Base-by-base conservation (phyloP, 345 rosid genomes). In the Raphanus sativus region DNA sequence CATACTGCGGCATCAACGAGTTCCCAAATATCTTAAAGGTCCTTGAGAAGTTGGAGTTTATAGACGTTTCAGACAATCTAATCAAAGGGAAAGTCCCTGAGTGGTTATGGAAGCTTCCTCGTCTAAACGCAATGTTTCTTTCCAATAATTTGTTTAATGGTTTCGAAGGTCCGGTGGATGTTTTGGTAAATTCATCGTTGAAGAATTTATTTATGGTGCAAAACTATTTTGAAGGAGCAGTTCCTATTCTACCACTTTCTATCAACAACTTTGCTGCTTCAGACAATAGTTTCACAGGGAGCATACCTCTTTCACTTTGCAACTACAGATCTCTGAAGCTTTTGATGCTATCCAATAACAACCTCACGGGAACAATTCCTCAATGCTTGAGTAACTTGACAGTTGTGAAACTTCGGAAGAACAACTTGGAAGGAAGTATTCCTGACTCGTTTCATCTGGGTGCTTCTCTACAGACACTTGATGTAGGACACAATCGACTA, bases 391-490 rank as follows among this genome's bases (percentile, higher is more conserved):
- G 62, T 75, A 75, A 67, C 0, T 3, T 68, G 0, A 1, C 0
- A 1, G 0, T 16, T 2, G 0, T 75, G 16, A 5, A 8, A 3
- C 62, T 75, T 4, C 52, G 73, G 9, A 21, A 30, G 9, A 75
- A 75, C 74, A 60, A 45, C 3, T 9, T 75, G 3, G 16, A 48
- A 12, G 74, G 74, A 24, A 60, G 50, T 45, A 7, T 75, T 3
- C 54, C 73, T 0, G 40, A 67, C 40, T 0, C 0, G 0, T 21
- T 58, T n/a, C 0, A 8, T 17, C 4, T 0, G 0, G 1, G 25
- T 16, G 0, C 67, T 1, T 12, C 12, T 12, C 21, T 65, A 0
- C 16, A 0, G 1, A 17, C 52, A 26, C 52, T 75, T 0, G 26
- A 75, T 0, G 12, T 75, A 42, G 50, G 62, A 6, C 24, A 7